A percentile compares a stretch with the other conserved stretches of the same genome.
Conservation (phyloP, 768 basidiomycete species). For the Fistulinella prunicolor region DNA sequence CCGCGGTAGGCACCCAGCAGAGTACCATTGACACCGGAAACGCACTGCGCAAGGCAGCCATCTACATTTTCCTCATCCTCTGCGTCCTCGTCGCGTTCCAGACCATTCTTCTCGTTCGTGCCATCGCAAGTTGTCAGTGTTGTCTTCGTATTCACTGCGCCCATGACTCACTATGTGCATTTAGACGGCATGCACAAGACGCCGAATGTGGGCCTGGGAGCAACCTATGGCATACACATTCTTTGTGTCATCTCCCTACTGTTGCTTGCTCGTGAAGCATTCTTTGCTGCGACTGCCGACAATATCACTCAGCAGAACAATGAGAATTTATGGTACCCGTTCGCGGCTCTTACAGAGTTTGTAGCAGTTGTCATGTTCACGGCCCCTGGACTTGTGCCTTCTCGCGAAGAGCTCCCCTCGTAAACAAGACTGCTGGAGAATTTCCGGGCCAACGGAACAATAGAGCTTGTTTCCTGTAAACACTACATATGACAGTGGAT, state of each 20-base stretch:
- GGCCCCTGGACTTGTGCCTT: conserved; percentile 33
- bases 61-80: conserved; percentile 29
- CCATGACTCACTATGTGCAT: not conserved
- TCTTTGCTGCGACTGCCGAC: conserved; percentile 27
- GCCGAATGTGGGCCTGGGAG: conserved; percentile 16
- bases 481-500: too few species aligned
- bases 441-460: too few species aligned
- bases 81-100: conserved; percentile 27
- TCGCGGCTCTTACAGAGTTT: conserved; percentile 32
- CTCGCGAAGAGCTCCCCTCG: conserved; percentile 25
- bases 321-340: conserved; percentile 34
- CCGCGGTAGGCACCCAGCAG: conserved; percentile 9
- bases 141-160: not conserved
- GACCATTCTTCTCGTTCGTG: conserved; percentile 22
- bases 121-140: conserved; percentile 13
- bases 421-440: conserved; percentile 1
- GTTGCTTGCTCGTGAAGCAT: conserved; percentile 30
- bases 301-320: conserved; percentile 20
- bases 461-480: too few species aligned
- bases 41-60: conserved; percentile 22
- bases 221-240: conserved; percentile 23
- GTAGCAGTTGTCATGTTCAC: conserved; percentile 31
- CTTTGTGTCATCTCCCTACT: conserved; percentile 26
- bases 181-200: conserved; percentile 23
- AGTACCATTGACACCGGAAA: conserved; percentile 12